Conservation (phyloP, 768 basidiomycete species). For the Termitomyces sp. region DNA sequence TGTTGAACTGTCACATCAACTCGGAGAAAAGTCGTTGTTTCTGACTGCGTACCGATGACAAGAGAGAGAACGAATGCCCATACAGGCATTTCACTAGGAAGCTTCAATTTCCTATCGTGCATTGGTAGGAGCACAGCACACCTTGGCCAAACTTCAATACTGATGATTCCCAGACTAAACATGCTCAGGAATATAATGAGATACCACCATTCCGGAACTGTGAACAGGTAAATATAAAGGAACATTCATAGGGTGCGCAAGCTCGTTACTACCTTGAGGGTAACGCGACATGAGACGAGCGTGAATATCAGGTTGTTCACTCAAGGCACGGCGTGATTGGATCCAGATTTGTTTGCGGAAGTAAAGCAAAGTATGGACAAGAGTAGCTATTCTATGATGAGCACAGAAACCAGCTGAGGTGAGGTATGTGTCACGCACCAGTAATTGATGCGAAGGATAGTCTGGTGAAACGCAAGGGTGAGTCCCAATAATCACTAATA, state of each 20-base stretch:
- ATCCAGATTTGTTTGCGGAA: slow-evolving; percentile 76
- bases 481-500: neutral
- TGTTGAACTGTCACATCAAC: slow-evolving; percentile 18
- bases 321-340: slow-evolving; percentile 62
- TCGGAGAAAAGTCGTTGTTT: neutral
- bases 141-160: slow-evolving; percentile 64
- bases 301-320: slow-evolving; percentile 81
- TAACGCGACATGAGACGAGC: slow-evolving; percentile 79
- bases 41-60: slow-evolving; percentile 36
- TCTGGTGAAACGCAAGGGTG: neutral
- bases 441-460: slow-evolving; percentile 81
- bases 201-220: slow-evolving; percentile 85
- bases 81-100: slow-evolving; percentile 26
- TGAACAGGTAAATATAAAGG: neutral
- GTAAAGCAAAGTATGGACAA: slow-evolving; percentile 66
- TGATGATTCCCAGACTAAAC: slow-evolving; percentile 62
- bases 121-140: slow-evolving; percentile 1
- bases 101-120: slow-evolving; percentile 23
- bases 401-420: neutral
- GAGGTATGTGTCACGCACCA: neutral
- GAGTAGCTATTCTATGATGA: slow-evolving; percentile 31
- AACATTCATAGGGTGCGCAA: neutral
- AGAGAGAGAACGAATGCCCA: slow-evolving; percentile 64
- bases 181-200: slow-evolving; percentile 55
- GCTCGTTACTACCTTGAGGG: slow-evolving; percentile 31